Base-by-base conservation (phyloP, 208 protist species). In the Leishmania lainsoni region DNA sequence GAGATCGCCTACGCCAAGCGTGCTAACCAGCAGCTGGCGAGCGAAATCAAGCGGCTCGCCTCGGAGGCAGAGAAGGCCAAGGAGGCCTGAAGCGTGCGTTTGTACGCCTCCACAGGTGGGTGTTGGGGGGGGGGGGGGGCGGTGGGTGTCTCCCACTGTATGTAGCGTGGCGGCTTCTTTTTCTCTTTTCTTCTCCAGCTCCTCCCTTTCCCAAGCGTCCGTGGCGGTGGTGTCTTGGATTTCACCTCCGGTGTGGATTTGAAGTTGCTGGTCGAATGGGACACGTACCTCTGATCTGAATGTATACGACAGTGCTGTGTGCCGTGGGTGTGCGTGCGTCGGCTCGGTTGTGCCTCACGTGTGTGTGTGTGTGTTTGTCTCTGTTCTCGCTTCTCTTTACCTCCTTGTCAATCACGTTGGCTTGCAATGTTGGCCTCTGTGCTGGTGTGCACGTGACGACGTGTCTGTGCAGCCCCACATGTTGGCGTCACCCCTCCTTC, bases 1-100 rank as follows among this genome's bases (percentile, higher is more conserved):
- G 96, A 98, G 78, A 87, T 98, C n/a, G 86, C 87, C 42, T 98
- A 97, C 84, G 76, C 95, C 3, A 97, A 96, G 85, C 93, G 89
- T 71, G 92, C 89, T 16, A 97, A 98, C 78, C 86, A 85, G 72
- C 95, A 98, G 76, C 85, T 98, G 48, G 88, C 95, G 16, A 96
- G 81, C 76, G 94, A 98, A 71, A 94, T 98, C 71, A 98, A 98
- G 86, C 86, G 95, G 10, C 78, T 97, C 63, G 87, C 89, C 26
- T 88, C 84, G 3, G 83, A 89, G 32, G 79, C 93, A 76, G 91
- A 94, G 80, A 93, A 86, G 59, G 75, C 76, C 1, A 90, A 84
- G 76, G 81, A 79, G 29, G 69, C 51, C 26, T 83, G 42, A 63
- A 3, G 52, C 3, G n/a, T 76, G 72, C 14, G 76, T 8, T 35